Conservation (phyloP, 176 grass and related monocot genomes). For the Secale cereale region DNA sequence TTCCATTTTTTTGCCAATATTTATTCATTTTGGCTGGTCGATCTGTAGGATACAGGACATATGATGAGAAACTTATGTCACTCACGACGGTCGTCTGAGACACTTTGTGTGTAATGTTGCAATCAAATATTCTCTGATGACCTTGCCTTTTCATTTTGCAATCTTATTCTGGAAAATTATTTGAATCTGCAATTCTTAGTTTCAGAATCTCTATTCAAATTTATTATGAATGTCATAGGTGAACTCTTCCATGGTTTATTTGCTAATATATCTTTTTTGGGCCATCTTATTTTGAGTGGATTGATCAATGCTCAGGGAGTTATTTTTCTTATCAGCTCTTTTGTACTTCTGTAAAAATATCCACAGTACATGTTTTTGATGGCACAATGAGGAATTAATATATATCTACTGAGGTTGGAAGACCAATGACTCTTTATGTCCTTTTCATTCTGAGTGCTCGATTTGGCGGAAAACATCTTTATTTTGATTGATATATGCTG, state of each 20-base stretch:
- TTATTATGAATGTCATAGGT: background rate
- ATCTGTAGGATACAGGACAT: background rate
- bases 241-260: background rate
- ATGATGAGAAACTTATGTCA: slow-evolving; percentile 2
- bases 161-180: background rate
- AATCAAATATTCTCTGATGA: background rate
- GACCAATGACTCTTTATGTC: background rate
- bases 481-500: background rate
- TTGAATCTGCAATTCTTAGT: background rate
- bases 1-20: background rate
- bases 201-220: background rate
- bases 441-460: background rate
- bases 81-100: slow-evolving; percentile 17
- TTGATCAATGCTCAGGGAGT: background rate
- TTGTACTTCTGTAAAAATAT: background rate
- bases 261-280: background rate
- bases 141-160: background rate
- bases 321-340: background rate
- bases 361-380: background rate
- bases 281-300: background rate
- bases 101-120: slow-evolving; percentile 11
- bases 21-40: background rate
- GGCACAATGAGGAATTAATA: background rate
- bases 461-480: background rate
- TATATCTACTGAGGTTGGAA: background rate